Percentiles rank a stretch among this genome's conserved stretches.
Conservation (phyloP, 1,284 basidiomycete genomes). For the Ustilago bromivora region DNA sequence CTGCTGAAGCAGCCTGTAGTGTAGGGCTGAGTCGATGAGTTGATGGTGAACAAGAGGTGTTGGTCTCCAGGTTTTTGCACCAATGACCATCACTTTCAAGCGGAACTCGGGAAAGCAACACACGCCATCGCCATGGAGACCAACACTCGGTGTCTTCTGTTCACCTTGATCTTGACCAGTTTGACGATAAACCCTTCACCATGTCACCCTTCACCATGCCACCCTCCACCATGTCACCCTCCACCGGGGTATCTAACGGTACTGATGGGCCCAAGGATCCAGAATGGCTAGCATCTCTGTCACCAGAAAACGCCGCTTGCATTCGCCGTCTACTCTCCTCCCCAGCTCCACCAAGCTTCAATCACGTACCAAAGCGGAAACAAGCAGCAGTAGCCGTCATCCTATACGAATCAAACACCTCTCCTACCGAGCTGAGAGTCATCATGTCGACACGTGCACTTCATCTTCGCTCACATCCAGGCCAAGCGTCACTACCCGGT, state of each 20-base stretch:
- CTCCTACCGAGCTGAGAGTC: constrained; percentile 25
- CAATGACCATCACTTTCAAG: constrained; percentile 13
- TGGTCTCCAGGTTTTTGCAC: constrained; percentile 4
- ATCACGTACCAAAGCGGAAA: constrained; percentile 32
- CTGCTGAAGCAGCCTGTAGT: not conserved
- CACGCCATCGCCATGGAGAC: constrained; percentile 8
- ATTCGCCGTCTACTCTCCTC: constrained; percentile 26
- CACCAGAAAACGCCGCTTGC: constrained; percentile 17
- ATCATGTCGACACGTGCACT: constrained; percentile 55
- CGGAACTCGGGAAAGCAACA: constrained; percentile 21
- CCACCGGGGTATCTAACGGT: not conserved
- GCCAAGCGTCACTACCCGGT: constrained; percentile 54
- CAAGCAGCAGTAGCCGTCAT: constrained; percentile 53
- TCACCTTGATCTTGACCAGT: not conserved
- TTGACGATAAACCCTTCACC: too few relatives aligned
- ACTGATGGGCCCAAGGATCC: constrained; percentile 2
- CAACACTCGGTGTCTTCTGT: not conserved
- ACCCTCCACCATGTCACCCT: not conserved
- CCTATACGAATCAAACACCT: constrained; percentile 30
- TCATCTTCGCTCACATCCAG: constrained; percentile 52
- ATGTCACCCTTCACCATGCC: not conserved
- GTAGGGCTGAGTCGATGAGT: not conserved
- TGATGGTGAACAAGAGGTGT: constrained; percentile 2
- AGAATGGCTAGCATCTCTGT: constrained; percentile 21
- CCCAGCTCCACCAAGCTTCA: constrained; percentile 25